These are phyloP conservation scores for Aspergillus tamarii DNA, from an alignment of 2,329 filamentous ascomycete species.

Conservation along the genomic window DNA sequence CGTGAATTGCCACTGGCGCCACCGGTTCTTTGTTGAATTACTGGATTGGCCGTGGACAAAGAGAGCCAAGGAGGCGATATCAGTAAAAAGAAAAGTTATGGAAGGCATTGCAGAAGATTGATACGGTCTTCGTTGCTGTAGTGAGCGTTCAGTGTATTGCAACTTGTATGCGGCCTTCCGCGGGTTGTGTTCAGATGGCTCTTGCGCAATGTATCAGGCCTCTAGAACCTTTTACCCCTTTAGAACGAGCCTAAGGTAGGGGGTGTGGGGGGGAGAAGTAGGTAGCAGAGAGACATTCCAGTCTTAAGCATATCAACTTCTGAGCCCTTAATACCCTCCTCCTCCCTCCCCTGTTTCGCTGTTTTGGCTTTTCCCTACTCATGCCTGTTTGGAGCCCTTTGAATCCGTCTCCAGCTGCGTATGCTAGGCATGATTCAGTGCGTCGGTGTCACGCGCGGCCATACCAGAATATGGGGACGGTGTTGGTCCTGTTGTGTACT, in stretches of 20 bases:
- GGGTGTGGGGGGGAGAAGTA: background rate
- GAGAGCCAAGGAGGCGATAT: constrained; percentile 2
- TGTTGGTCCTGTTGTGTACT: constrained; percentile 1
- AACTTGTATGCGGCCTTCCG: constrained; percentile 12
- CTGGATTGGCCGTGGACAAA: background rate
- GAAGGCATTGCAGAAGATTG: background rate
- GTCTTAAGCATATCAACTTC: constrained; percentile 8
- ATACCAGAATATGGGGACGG: background rate
- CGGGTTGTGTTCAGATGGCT: constrained; percentile 9
- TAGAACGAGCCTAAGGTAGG: constrained; percentile 1
- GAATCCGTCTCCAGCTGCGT: background rate
- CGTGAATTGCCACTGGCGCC: constrained; percentile 1
- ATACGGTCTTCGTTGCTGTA: constrained; percentile 3
- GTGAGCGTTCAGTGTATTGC: constrained; percentile 8
- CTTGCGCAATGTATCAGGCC: background rate
- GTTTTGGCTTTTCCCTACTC: background rate
- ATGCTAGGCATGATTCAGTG: background rate
- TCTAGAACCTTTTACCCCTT: constrained; percentile 4
- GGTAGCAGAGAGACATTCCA: constrained; percentile 12
- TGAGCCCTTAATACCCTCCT: background rate
- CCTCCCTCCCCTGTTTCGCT: background rate
- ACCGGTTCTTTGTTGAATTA: constrained; percentile 1
- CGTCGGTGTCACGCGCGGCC: constrained; percentile 1
- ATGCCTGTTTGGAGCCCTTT: background rate
- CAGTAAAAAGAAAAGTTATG: constrained; percentile 4